Evolutionary conservation across 495 filamentous ascomycete species (phyloP).

Genomic region (Penicillium arizonense): DNA sequence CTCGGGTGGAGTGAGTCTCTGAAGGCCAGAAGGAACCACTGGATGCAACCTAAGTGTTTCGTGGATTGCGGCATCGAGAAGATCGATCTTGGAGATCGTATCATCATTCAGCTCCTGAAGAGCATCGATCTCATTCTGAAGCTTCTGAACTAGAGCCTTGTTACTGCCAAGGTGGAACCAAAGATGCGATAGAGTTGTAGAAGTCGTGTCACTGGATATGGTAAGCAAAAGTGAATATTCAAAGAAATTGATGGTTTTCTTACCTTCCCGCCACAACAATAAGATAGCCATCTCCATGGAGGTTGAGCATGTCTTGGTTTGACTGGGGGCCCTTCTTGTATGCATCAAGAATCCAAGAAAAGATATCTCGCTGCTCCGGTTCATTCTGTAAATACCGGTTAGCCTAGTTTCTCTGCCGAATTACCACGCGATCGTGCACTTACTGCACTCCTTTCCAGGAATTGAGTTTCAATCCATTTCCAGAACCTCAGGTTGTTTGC

Average conservation of each 20-base stretch:
- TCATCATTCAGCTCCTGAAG: constrained; percentile 11
- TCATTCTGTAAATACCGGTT: constrained; percentile 14
- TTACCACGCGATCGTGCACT: background rate
- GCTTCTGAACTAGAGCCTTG: constrained; percentile 6
- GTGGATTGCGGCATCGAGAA: constrained; percentile 50
- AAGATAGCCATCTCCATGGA: constrained; percentile 33
- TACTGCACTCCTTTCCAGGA: constrained; percentile 12
- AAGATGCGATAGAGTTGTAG: constrained; percentile 29
- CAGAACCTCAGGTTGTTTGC: constrained; percentile 27
- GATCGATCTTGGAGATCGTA: constrained; percentile 1
- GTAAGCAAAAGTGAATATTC: background rate
- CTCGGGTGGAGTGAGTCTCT: constrained; percentile 18
- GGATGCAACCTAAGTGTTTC: constrained; percentile 49
- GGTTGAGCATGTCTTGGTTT: constrained; percentile 19
- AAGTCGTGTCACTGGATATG: constrained; percentile 33
- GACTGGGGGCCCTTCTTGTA: constrained; percentile 24
- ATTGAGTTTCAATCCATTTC: constrained; percentile 25
- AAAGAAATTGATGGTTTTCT: background rate
- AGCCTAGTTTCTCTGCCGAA: too few species aligned
- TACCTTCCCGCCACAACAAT: constrained; percentile 46
- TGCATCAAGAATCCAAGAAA: constrained; percentile 30
- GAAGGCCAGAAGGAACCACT: constrained; percentile 15
- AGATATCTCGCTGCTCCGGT: constrained; percentile 27
- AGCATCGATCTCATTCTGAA: constrained; percentile 22
- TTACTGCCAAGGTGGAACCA: constrained; percentile 34